A percentile compares a stretch with the other conserved stretches of the same genome.
Evolutionary conservation across 371 early-diverging fungal genomes (phyloP).

Genomic region (Capillidium heterosporum): DNA sequence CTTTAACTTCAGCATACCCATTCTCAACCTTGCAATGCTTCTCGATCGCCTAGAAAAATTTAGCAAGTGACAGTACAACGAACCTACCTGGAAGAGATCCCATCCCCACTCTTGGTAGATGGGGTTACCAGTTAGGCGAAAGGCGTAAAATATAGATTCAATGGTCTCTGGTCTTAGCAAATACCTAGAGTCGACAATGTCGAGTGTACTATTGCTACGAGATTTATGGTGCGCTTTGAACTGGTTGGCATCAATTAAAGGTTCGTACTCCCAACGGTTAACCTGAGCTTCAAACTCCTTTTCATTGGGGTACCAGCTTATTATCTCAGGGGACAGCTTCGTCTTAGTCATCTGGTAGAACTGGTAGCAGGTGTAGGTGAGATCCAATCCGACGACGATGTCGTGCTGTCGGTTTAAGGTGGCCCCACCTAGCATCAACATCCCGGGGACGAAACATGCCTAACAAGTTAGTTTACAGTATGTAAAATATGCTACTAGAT

Average conservation of each 20-base stretch:
- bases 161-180: conserved; percentile 30
- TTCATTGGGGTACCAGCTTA: conserved; percentile 6
- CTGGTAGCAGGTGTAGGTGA: neutral
- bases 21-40: conserved; percentile 29
- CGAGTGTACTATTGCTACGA: too few relatives aligned
- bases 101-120: conserved; percentile 58
- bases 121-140: conserved; percentile 49
- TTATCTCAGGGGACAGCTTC: conserved; percentile 33
- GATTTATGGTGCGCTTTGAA: too few relatives aligned
- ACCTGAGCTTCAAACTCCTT: neutral
- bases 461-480: neutral
- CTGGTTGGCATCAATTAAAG: neutral
- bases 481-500: neutral
- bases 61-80: neutral
- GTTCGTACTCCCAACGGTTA: neutral
- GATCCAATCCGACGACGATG: neutral
- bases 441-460: conserved; percentile 4
- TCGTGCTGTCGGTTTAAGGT: neutral
- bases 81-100: conserved; percentile 10
- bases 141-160: conserved; percentile 55
- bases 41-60: conserved; percentile 42
- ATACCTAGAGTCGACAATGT: conserved; percentile 6
- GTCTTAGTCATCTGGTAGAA: conserved; percentile 13
- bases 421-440: neutral
- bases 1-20: conserved; percentile 39